Conservation (phyloP, 768 basidiomycete genomes). For the Macrolepiota dolichaula region DNA sequence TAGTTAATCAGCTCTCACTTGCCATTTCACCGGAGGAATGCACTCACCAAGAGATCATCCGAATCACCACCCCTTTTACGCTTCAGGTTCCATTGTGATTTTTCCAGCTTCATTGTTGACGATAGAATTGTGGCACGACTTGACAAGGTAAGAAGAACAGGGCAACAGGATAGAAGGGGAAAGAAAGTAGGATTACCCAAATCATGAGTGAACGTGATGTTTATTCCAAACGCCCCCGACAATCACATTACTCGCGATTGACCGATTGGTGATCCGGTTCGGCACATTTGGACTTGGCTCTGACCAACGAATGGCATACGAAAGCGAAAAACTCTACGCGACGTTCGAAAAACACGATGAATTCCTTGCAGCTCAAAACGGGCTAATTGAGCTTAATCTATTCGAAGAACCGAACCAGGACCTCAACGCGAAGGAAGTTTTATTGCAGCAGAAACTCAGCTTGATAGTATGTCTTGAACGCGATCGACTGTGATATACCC, state of each 20-base stretch:
- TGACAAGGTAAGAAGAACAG: neutral
- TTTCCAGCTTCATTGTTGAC: conserved; percentile 13
- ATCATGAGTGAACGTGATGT: neutral
- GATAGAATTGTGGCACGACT: neutral
- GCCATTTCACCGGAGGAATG: neutral
- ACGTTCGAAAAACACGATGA: conserved; percentile 63
- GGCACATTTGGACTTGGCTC: neutral
- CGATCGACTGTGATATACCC: neutral
- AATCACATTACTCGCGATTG: neutral
- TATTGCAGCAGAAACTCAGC: conserved; percentile 38
- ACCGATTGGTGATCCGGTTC: neutral
- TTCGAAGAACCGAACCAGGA: conserved; percentile 37
- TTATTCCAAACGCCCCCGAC: no score
- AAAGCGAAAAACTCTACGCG: conserved; percentile 47
- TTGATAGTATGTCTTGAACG: conserved; percentile 44
- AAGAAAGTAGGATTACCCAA: neutral
- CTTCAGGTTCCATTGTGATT: conserved; percentile 29
- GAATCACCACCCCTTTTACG: conserved; percentile 38
- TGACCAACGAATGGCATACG: conserved; percentile 22
- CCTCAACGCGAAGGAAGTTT: conserved; percentile 39
- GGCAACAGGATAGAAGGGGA: neutral
- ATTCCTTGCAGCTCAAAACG: conserved; percentile 48
- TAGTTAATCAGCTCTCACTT: neutral
- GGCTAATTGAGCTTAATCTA: conserved; percentile 48
- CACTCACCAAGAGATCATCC: conserved; percentile 14